Base-by-base conservation (phyloP, 805 yeast genomes). In the Saturnispora gosingensis region DNA sequence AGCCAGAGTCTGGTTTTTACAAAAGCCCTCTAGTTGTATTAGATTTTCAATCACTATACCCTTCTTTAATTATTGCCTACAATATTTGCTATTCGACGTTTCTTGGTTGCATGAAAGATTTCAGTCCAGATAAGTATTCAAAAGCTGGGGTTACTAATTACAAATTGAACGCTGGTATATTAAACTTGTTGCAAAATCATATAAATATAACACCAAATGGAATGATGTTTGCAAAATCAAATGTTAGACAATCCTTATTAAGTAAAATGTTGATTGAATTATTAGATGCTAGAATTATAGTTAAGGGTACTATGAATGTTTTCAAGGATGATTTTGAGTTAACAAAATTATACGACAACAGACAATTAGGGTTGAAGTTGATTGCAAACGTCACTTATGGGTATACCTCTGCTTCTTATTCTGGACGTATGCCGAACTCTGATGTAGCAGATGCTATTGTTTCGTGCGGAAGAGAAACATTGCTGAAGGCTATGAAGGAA, bases 341-440 rank as follows among this genome's bases (percentile, higher is more conserved):
- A 48, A 71, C 72, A 32, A 76, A 78, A 51, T 67, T 85, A 4
- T 78, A 85, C 61, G 78, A 87, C 60, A 83, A 85, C 53, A 72
- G 91, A 51, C 99, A 93, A 59, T 64, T 87, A 40, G 98, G 97
- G 0, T 70, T 93, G 55, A 93, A 93, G 62, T 70, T 91, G 46
- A 82, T 89, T 43, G 97, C 99, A 0, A 90, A 89, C 65, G 99
- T 93, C 8, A 91, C 97, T 0, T 93, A 93, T 68, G 99, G 99
- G 0, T 93, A 93, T 62, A 77, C 97, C 0, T 85, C 97, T 0
- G 99, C 99, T 0, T 81, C 96, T 0, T 93, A 85, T 62, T 88
- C 96, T 8, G 99, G 99, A 0, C 72, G 99, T 56, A 93, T 93
- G 99, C 98, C 99, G 0, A 87, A 93, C 59, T 82, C 96, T 0